phyloP scores from a whole-genome alignment of 2,329 filamentous ascomycete species.

The Fusarium euwallaceae region DNA sequence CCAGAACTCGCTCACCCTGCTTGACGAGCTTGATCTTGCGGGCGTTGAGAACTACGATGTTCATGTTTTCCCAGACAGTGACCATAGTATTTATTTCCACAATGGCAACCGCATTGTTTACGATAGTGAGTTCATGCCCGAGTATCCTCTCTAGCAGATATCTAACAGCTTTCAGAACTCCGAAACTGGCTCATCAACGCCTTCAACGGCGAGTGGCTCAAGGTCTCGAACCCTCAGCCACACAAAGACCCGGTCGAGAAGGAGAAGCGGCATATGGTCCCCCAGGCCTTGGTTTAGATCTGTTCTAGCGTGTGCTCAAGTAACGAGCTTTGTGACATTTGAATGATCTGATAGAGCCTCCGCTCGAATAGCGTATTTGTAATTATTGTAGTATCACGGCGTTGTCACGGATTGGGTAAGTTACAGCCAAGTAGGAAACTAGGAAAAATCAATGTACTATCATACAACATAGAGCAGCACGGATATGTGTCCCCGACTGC shows the following conservation, averaged over 20 bases:
- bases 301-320: not conserved
- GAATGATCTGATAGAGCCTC: not conserved
- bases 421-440: slow-evolving; percentile 20
- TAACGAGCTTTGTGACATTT: not conserved
- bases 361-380: not conserved
- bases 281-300: slow-evolving; percentile 5
- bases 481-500: slow-evolving; percentile 30
- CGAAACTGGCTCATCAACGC: slow-evolving; percentile 95
- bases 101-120: slow-evolving; percentile 93
- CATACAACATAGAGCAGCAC: slow-evolving; percentile 49
- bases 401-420: slow-evolving; percentile 25
- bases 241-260: slow-evolving; percentile 47
- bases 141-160: not conserved
- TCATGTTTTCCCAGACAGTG: slow-evolving; percentile 95
- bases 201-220: slow-evolving; percentile 96
- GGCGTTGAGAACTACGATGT: slow-evolving; percentile 95
- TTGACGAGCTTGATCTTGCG: slow-evolving; percentile 87
- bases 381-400: slow-evolving; percentile 7
- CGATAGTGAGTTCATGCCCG: slow-evolving; percentile 76
- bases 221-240: slow-evolving; percentile 65
- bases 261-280: slow-evolving; percentile 33
- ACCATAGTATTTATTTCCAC: slow-evolving; percentile 96
- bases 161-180: slow-evolving; percentile 67
- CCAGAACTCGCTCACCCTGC: slow-evolving; percentile 89
- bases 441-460: slow-evolving; percentile 50